Conservation (phyloP, 1,284 basidiomycete species). For the Wolfiporia cocos region DNA sequence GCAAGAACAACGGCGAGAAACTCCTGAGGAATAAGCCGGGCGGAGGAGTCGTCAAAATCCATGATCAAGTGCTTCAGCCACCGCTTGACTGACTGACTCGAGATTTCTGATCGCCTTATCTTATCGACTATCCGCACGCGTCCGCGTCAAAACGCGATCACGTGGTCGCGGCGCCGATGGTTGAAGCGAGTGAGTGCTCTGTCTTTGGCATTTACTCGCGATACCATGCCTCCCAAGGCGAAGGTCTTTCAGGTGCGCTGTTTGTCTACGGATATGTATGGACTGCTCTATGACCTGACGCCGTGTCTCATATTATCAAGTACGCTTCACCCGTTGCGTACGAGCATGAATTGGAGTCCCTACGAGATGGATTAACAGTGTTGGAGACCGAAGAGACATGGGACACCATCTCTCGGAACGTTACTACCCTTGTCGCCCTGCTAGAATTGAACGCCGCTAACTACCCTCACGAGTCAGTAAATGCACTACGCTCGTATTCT, state of each 20-base stretch:
- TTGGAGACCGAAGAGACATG: constrained; percentile 80
- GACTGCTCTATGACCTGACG: too few relatives aligned
- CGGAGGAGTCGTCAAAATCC: constrained; percentile 55
- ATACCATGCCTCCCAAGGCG: too few relatives aligned
- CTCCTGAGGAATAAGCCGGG: constrained; percentile 52
- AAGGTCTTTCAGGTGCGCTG: too few relatives aligned
- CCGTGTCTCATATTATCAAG: too few relatives aligned
- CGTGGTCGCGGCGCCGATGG: too few relatives aligned
- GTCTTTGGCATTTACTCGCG: too few relatives aligned
- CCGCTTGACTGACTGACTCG: too few relatives aligned
- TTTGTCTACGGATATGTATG: too few relatives aligned
- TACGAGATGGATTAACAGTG: constrained; percentile 34
- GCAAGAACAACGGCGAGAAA: constrained; percentile 83
- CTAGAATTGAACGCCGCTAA: constrained; percentile 52
- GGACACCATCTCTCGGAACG: constrained; percentile 62
- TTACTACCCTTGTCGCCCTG: constrained; percentile 49
- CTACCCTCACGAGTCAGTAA: constrained; percentile 49
- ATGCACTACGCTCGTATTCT: constrained; percentile 46
- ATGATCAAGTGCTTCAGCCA: constrained; percentile 30
- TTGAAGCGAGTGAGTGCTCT: too few relatives aligned
- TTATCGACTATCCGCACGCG: too few relatives aligned
- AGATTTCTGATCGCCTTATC: too few relatives aligned
- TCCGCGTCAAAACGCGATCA: too few relatives aligned
- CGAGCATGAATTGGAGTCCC: constrained; percentile 9
- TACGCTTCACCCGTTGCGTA: constrained; percentile 4